A percentile compares a stretch with the other conserved stretches of the same genome.
phyloP scores from a whole-genome alignment of 805 yeast genomes.

The Kluyveromyces dobzhanskii region DNA sequence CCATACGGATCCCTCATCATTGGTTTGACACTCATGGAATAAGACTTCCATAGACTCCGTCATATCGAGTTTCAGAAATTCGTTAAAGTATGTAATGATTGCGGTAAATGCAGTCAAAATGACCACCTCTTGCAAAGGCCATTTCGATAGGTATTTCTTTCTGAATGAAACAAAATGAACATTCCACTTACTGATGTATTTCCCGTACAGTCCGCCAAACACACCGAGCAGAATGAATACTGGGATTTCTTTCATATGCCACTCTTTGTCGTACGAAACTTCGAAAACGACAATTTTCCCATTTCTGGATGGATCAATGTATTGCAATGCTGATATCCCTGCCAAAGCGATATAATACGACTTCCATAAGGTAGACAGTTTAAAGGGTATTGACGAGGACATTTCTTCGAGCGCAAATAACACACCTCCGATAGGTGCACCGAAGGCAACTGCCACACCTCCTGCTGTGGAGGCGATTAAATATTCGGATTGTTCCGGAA shows the following conservation, averaged over 20 bases:
- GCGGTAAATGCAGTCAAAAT: conserved; percentile 63
- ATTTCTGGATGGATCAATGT: conserved; percentile 84
- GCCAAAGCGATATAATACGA: conserved; percentile 84
- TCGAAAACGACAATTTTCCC: conserved; percentile 92
- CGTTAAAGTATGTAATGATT: conserved; percentile 71
- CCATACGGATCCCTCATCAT: conserved; percentile 27
- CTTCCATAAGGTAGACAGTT: conserved; percentile 77
- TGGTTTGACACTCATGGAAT: conserved; percentile 66
- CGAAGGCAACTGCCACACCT: conserved; percentile 98
- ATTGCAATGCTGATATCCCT: conserved; percentile 74
- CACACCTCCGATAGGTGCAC: conserved; percentile 95
- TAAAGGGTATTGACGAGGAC: conserved; percentile 53
- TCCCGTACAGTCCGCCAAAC: conserved; percentile 90
- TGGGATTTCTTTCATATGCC: conserved; percentile 84
- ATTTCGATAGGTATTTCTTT: conserved; percentile 45
- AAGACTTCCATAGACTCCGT: conserved; percentile 88
- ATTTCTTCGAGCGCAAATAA: conserved; percentile 89
- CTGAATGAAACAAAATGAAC: conserved; percentile 70
- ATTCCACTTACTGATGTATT: conserved; percentile 65
- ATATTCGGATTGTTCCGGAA: conserved; percentile 27
- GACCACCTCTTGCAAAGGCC: conserved; percentile 59
- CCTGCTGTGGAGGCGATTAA: conserved; percentile 92
- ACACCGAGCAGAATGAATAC: conserved; percentile 70
- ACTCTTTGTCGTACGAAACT: conserved; percentile 76
- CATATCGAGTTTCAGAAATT: conserved; percentile 80